Evolutionary conservation across 257 asterid genomes (phyloP), one percentile per base, ranked within the genome.

Genomic region (Lithospermum erythrorhizon): DNA sequence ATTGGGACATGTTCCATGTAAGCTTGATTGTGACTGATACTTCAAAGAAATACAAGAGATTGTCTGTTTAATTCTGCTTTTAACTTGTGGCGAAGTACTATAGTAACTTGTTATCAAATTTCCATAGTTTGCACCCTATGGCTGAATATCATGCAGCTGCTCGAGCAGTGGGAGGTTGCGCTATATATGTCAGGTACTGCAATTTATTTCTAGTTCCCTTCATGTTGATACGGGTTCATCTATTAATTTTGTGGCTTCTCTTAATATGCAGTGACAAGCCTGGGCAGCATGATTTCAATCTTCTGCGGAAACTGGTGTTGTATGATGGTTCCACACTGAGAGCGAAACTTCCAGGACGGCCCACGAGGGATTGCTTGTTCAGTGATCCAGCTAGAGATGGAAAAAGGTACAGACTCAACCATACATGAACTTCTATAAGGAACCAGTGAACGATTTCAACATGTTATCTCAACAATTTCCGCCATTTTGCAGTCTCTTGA

Each of bases 1-100:
- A 90, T 78, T 87, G 97, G 97, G 97, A 90, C 61, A 90, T 90
- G 97, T 87, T 90, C 66, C 97, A 90, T 56, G 97, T 90, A 75
- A 87, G 89, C 70, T 21, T 32, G 49, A 37, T 32, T 17, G 58
- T 60, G 41, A 13, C 15, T 58, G 53, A 32, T 30, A 25, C 11
- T n/a, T 53, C 9, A 20, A 3, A n/a, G 23, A 53, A 20, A 20
- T 19, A 3, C 20, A 1, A 17, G 22, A 9, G 37, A 22, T 25
- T 21, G 30, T 56, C n/a, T 22, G 6, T 55, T 24, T 23, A 21
- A 2, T 29, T 10, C 17, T 1, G 5, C 18, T 27, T 55, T 23
- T 55, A 6, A 17, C 58, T 20, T 53, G 21, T 22, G 23, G 23
- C 27, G 6, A 53, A 41, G 16, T 14, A 41, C 13, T 41, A 41